Evolutionary conservation across 805 yeast genomes (phyloP), one percentile per base, ranked within the genome.

Genomic region (Zygosaccharomyces siamensis): DNA sequence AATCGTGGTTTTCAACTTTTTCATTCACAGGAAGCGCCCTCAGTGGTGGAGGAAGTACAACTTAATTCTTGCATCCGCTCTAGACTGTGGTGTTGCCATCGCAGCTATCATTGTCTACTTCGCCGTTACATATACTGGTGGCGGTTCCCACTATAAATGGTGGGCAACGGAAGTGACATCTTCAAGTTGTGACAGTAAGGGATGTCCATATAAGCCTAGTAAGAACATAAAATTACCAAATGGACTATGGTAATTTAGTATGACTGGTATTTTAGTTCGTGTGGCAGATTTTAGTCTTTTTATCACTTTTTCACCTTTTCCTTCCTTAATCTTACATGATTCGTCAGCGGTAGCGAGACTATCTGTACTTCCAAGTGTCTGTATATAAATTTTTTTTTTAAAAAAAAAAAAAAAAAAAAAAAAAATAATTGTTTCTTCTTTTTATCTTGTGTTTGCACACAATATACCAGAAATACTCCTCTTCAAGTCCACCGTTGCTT

Each of bases 41-140:
- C 68, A 73, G 41, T 84, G 89, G 90, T 84, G 90, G 89, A 81
- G 83, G 36, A 84, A 83, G 63, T 84, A 84, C 64, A 83, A 83
- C 62, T 83, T 81, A 60, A 76, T 83, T 3, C 66, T 84, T 46
- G 77, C 86, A 14, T 80, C 85, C 20, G 89, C 81, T 1, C 63
- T 84, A 21, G 83, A 83, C 40, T 77, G 84, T 5, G 88, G 88
- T 1, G 75, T 83, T 11, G 87, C 88, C 0, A 72, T 81, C 54
- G 75, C 84, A 23, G 76, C 84, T 2, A 67, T 84, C 45, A 51
- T 82, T 23, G 75, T 84, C 8, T 82, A 81, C 59, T 72, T 81
- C 55, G 67, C 76, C 1, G 72, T 77, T 5, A 73, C 74, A 39
- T 72, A 71, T 37, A 69, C 77, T 12, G 71, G 71, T 12, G 67